Base-by-base conservation (phyloP, 2,329 filamentous ascomycete genomes). In the Pseudopyricularia cyperi region DNA sequence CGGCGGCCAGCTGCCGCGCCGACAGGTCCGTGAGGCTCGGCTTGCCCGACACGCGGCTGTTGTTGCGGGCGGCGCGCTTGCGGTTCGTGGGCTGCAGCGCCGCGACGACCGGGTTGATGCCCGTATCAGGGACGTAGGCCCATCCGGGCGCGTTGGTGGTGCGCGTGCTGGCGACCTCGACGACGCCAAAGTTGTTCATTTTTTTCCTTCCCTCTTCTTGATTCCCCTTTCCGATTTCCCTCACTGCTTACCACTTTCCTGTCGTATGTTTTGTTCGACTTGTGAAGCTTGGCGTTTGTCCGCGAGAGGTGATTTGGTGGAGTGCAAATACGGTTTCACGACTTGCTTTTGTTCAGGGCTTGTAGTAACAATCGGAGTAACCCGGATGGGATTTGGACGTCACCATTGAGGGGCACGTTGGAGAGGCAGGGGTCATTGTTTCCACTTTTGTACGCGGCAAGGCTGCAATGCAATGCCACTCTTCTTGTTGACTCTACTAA, bases 71-170 rank as follows among this genome's bases (percentile, higher is more conserved):
- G 19, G 79, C 77, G 61, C 89, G 85, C 68, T 94, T 95, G 56
- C 85, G 77, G 72, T 76, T 78, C 57, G 71, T 68, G 54, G 70
- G 74, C 55, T 66, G 68, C 56, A 72, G 68, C 54, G 74, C 73
- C 51, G 72, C 64, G 50, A 71, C 65, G 58, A 76, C 75, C 9
- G 77, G 74, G 52, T 79, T 75, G 52, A 77, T 74, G 42, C 66
- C 76, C 63, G 78, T 82, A 63, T 95, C 88, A 30, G 89, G 83
- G 1, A 96, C 87, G 65, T 95, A 95, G 12, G 89, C 89, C 85
- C 89, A 97, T 61, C 91, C 91, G 1, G 91, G 89, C 1, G 88
- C 86, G 46, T 77, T 73, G 46, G 80, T 79, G 15, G 81, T 82
- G 55, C 80, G 81, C 28, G 81, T 72, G 62, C 80, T 82, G 34